Percentiles rank a stretch among this genome's conserved stretches.
Conservation (phyloP, 176 grass and related monocot genomes). For the Ensete glaucum region DNA sequence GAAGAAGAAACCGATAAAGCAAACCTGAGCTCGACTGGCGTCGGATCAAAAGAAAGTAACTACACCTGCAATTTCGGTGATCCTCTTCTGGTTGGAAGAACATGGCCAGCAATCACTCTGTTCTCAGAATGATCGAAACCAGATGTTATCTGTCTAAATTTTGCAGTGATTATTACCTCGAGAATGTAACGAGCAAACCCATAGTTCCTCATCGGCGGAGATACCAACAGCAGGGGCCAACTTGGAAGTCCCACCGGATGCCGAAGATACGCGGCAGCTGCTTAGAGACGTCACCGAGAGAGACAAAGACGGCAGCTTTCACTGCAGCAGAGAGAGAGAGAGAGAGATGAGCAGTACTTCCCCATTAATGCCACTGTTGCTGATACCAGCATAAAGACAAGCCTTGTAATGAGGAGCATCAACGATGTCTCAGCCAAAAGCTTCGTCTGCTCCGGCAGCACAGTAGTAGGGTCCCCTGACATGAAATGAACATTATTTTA, state of each 20-base stretch:
- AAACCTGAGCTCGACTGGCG: not conserved
- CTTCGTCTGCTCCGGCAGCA: not conserved
- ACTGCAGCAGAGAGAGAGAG: not conserved
- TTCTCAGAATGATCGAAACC: too few relatives aligned
- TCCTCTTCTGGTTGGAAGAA: not conserved
- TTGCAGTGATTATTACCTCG: not conserved
- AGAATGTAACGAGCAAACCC: constrained; percentile 4
- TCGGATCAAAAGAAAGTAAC: not conserved
- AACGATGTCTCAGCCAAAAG: not conserved
- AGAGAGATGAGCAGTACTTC: not conserved
- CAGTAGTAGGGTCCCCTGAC: not conserved
- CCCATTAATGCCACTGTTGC: too few relatives aligned
- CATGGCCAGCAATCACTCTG: not conserved
- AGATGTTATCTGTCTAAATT: too few relatives aligned
- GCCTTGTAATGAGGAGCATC: not conserved
- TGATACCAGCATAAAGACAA: not conserved
- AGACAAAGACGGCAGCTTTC: not conserved
- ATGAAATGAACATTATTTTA: too few relatives aligned
- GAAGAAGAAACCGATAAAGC: too few relatives aligned
- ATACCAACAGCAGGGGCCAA: too few relatives aligned
- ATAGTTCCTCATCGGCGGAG: not conserved
- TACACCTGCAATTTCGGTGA: not conserved
- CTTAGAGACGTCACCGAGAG: not conserved
- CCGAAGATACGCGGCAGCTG: not conserved
- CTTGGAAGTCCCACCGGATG: too few relatives aligned